Evolutionary conservation across 805 yeast species (phyloP), one percentile per base, ranked within the genome.

Genomic region (Sugiyamaella qingdaonensis): DNA sequence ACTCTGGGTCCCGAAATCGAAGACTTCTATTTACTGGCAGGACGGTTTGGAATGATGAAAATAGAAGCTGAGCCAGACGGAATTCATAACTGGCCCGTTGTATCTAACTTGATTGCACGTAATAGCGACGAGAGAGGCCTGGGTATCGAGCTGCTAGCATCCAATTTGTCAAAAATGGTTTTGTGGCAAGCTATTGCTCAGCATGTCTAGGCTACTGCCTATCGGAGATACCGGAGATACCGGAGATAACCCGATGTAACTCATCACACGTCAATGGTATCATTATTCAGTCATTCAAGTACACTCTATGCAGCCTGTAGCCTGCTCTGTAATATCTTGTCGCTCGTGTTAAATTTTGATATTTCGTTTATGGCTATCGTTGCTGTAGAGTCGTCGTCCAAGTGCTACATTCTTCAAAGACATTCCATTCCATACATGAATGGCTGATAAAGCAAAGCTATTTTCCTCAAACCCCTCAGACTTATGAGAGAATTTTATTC

Each of bases 41-140:
- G 59, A 16, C 47, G 54, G 16, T 61, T 62, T 19, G 71, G 74
- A 3, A 57, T 65, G 16, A 63, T 75, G 10, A 69, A 70, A 47
- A 59, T 71, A 11, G 70, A 61, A 11, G 59, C 64, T 16, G 69
- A 67, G 39, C 60, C 59, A 2, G 65, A 68, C 31, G 72, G 68
- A 50, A 61, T 74, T 2, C 83, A 79, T 54, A 69, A 76, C 16
- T 78, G 82, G 82, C 81, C 80, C 8, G 62, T 79, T 29, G 54
- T 74, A 4, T 63, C 67, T 2, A 72, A 73, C 49, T 66, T 66
- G 44, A 63, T 76, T 2, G 81, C 77, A 46, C 69, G 75, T 44
- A 63, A 67, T 2, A 69, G 71, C 43, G 75, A 72, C 27, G 77
- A 72, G 49, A 72, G 78, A 52, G 76, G 73, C 49, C 73, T 67